Evolutionary conservation across 768 basidiomycete species (phyloP).

Genomic region (Cyclocybe aegerita): DNA sequence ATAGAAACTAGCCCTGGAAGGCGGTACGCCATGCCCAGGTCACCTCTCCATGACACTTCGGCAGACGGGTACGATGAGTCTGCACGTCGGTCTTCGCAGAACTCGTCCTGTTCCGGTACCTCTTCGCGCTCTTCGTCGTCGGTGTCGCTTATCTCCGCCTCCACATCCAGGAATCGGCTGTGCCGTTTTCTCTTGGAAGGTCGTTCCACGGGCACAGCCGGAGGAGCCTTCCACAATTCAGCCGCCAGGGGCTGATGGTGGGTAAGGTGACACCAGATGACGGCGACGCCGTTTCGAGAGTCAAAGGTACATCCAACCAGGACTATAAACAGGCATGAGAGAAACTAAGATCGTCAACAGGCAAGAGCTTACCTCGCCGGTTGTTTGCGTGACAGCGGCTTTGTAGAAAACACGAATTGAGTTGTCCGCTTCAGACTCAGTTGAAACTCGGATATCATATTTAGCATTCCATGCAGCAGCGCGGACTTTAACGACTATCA

Average conservation of each 20-base stretch:
- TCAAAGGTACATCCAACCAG: constrained; percentile 38
- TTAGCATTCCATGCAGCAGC: constrained; percentile 31
- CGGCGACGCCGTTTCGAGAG: constrained; percentile 37
- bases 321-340: constrained; percentile 24
- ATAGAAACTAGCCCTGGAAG: constrained; percentile 32
- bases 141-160: too few species aligned
- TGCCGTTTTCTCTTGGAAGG: background rate
- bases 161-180: background rate
- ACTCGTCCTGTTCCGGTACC: too few species aligned
- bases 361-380: constrained; percentile 32
- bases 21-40: constrained; percentile 30
- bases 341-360: background rate
- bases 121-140: too few species aligned
- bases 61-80: background rate
- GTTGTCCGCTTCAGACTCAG: constrained; percentile 26
- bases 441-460: constrained; percentile 41
- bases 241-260: constrained; percentile 28
- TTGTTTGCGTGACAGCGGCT: constrained; percentile 35
- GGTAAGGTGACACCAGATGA: constrained; percentile 36
- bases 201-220: background rate
- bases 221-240: constrained; percentile 15
- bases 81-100: too few species aligned
- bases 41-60: constrained; percentile 25
- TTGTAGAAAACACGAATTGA: constrained; percentile 36
- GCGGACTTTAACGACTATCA: constrained; percentile 3